Conservation (phyloP, 163 green algal species). For the Trebouxia gelatinosa region DNA sequence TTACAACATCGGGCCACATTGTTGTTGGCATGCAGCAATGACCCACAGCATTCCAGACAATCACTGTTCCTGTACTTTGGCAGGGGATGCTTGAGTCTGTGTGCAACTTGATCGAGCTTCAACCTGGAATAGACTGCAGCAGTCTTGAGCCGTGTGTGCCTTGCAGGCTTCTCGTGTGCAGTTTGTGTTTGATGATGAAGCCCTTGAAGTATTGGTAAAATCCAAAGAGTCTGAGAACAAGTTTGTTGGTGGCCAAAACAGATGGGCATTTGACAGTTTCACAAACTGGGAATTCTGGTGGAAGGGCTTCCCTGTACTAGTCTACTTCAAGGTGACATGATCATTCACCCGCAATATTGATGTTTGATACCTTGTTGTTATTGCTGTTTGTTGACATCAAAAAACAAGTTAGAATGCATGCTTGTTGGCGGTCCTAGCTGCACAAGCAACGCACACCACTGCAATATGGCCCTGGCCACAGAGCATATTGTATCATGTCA, state of each 20-base stretch:
- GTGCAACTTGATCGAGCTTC: not conserved
- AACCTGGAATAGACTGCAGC: no score
- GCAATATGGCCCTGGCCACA: no score
- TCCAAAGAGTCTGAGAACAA: constrained; percentile 71
- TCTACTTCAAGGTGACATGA: constrained; percentile 96
- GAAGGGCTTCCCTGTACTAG: constrained; percentile 83
- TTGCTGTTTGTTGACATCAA: constrained; percentile 1
- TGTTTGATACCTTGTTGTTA: no score
- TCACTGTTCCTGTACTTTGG: not conserved
- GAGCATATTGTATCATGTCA: no score
- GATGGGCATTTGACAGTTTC: constrained; percentile 83
- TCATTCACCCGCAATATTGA: no score
- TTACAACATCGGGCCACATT: not conserved
- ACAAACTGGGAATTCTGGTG: constrained; percentile 85
- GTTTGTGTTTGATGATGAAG: constrained; percentile 79
- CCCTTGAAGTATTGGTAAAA: constrained; percentile 69
- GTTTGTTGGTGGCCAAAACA: constrained; percentile 86
- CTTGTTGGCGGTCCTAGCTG: no score
- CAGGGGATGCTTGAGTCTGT: not conserved
- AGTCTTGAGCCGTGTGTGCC: not conserved
- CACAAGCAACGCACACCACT: no score
- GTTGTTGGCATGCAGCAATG: not conserved
- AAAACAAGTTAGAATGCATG: not conserved
- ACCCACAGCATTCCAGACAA: not conserved
- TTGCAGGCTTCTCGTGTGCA: constrained; percentile 63